phyloP scores from a whole-genome alignment of 495 filamentous ascomycete genomes.

The Penicillium alfredii region DNA sequence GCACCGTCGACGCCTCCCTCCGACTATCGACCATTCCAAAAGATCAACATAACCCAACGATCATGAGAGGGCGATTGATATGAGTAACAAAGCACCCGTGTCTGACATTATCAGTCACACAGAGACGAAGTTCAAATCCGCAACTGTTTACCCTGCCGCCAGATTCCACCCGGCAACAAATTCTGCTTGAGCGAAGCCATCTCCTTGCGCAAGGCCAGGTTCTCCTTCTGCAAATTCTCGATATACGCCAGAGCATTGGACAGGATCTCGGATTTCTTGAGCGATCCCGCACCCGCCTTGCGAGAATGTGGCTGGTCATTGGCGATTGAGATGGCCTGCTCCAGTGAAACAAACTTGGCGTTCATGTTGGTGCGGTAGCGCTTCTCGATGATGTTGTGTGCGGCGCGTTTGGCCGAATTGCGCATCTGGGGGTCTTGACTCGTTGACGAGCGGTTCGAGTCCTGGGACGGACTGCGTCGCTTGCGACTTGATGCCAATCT shows the following conservation, averaged over 20 bases:
- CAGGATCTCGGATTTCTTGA: constrained; percentile 55
- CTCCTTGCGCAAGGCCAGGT: constrained; percentile 35
- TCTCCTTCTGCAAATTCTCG: constrained; percentile 45
- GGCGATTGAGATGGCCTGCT: constrained; percentile 33
- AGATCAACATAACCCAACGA: constrained; percentile 19
- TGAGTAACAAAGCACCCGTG: not conserved
- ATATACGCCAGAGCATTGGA: constrained; percentile 67
- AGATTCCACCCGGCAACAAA: constrained; percentile 28
- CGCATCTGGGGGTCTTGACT: constrained; percentile 24
- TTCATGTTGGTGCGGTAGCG: constrained; percentile 51
- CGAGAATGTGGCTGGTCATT: constrained; percentile 20
- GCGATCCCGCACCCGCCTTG: constrained; percentile 27
- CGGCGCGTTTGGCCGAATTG: constrained; percentile 44
- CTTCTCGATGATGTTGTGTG: constrained; percentile 50
- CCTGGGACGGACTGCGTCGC: constrained; percentile 26
- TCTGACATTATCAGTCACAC: constrained; percentile 3
- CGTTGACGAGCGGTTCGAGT: constrained; percentile 23
- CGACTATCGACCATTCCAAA: constrained; percentile 11
- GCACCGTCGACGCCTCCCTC: too few relatives aligned
- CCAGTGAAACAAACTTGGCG: constrained; percentile 44
- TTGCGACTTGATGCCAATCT: constrained; percentile 27
- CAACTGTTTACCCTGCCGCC: constrained; percentile 19
- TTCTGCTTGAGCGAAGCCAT: constrained; percentile 32
- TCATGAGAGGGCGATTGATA: constrained; percentile 9
- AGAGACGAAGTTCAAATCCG: too few relatives aligned